Base-by-base conservation (phyloP, 1,139 yeast genomes). In the Petasospora rhodanensis region DNA sequence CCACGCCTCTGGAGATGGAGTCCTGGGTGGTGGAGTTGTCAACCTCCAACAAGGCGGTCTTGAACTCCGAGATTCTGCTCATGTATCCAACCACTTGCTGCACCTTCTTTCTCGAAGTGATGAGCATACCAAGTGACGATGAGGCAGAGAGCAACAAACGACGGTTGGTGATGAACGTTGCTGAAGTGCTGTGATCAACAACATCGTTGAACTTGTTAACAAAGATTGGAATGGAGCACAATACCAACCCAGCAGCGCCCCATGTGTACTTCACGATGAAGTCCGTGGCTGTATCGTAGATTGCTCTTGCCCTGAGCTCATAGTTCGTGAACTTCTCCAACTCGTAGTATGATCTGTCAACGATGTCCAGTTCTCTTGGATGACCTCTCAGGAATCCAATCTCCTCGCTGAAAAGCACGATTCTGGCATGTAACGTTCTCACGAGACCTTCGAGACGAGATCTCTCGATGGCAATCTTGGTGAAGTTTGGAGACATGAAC, bases 211-310 rank as follows among this genome's bases (percentile, higher is more conserved):
- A 76, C 38, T 78, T 76, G 41, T 72, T 70, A 46, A 84, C 76
- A 53, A 89, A 89, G 2, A 87, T 85, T 4, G 96, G 96, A 5
- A 91, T 79, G 1, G 95, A 79, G 62, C 96, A 89, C 33, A 89
- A 67, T 1, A 80, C 76, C 42, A 89, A 70, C 6, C 97, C 96
- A 28, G 93, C 85, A 4, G 96, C 96, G 41, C 97, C 96, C 93
- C 96, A 83, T 36, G 87, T 76, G 58, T 89, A 89, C 57, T 89
- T 89, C 41, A 89, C 91, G 42, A 86, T 79, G 52, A 87, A 89
- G 37, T 75, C 84, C 55, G 80, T 89, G 26, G 82, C 87, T 55
- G 71, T 78, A 61, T 73, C 95, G 61, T 74, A 85, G 16, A 81
- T 58, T 1, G 85, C 87, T 52, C 79, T 68, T 45, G 84, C 78